Evolutionary conservation across 2,329 filamentous ascomycete genomes (phyloP).

Genomic region (Acarospora socialis): DNA sequence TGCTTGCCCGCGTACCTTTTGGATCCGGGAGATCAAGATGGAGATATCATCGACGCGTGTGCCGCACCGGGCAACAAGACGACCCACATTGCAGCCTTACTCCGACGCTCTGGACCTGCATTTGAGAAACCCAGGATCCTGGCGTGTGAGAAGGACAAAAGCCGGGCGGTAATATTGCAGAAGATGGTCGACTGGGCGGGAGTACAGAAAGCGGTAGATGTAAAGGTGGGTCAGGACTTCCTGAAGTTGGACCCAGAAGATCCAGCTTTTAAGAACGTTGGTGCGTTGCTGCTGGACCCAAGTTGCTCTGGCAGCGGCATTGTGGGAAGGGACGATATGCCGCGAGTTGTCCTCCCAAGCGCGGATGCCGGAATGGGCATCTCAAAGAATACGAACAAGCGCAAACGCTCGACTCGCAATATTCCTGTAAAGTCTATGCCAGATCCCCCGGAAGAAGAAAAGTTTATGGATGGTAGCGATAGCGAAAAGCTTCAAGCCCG

Average conservation of each 20-base stretch:
- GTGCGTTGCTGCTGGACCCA: conserved; percentile 72
- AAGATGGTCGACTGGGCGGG: conserved; percentile 76
- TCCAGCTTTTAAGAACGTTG: conserved; percentile 52
- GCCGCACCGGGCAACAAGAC: conserved; percentile 96
- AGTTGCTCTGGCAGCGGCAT: conserved; percentile 96
- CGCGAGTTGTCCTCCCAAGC: conserved; percentile 48
- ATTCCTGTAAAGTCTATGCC: background rate
- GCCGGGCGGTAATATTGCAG: conserved; percentile 58
- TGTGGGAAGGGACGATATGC: conserved; percentile 69
- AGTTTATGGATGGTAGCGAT: too few species aligned
- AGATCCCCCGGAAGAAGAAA: too few species aligned
- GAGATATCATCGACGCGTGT: conserved; percentile 80
- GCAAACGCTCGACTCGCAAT: conserved; percentile 24
- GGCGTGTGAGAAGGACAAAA: conserved; percentile 64
- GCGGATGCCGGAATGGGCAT: conserved; percentile 22
- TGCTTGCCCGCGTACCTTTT: conserved; percentile 91
- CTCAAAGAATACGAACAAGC: conserved; percentile 25
- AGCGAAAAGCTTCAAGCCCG: conserved; percentile 48
- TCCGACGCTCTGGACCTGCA: conserved; percentile 28
- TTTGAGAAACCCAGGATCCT: conserved; percentile 40
- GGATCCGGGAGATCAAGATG: conserved; percentile 49
- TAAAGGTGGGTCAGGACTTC: conserved; percentile 69
- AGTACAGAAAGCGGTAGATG: conserved; percentile 48
- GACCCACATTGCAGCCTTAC: conserved; percentile 72
- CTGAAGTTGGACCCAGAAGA: conserved; percentile 55